Percentiles rank a stretch among this genome's conserved stretches.
Conservation (phyloP, 345 rosid genomes). For the Erysimum cheiranthoides region DNA sequence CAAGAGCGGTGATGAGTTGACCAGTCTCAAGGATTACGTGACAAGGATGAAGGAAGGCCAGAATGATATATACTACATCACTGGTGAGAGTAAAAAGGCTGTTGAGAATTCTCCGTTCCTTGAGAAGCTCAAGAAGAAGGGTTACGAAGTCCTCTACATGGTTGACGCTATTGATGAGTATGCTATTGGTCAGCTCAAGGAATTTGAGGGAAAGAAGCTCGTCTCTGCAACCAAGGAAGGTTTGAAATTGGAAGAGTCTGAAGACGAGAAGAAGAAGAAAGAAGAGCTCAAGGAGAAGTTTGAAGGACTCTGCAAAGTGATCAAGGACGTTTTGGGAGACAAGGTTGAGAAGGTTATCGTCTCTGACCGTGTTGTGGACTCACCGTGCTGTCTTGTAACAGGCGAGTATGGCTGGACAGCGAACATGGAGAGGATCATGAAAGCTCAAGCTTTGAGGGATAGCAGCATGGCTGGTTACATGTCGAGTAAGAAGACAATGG, state of each 20-base stretch:
- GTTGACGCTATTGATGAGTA: slow-evolving; percentile 93
- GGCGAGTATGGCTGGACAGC: slow-evolving; percentile 93
- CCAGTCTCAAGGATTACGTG: slow-evolving; percentile 89
- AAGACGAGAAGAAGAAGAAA: slow-evolving; percentile 78
- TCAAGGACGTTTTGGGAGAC: slow-evolving; percentile 85
- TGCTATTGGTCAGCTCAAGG: slow-evolving; percentile 85
- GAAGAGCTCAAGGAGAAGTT: slow-evolving; percentile 72
- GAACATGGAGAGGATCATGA: slow-evolving; percentile 97
- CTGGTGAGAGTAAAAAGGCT: slow-evolving; percentile 94
- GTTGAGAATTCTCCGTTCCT: slow-evolving; percentile 97
- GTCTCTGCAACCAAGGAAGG: slow-evolving; percentile 95
- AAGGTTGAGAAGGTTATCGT: slow-evolving; percentile 83
- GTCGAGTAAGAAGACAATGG: slow-evolving; percentile 93
- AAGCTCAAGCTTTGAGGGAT: slow-evolving; percentile 87
- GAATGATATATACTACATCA: slow-evolving; percentile 78
- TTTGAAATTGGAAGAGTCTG: slow-evolving; percentile 70
- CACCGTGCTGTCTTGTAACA: slow-evolving; percentile 87
- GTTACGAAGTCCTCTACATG: slow-evolving; percentile 82
- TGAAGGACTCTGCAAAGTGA: slow-evolving; percentile 88
- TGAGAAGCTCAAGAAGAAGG: slow-evolving; percentile 90
- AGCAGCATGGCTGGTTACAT: slow-evolving; percentile 90
- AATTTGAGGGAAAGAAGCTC: slow-evolving; percentile 84
- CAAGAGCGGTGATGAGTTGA: slow-evolving; percentile 90
- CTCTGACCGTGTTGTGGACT: slow-evolving; percentile 86
- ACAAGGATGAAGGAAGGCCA: slow-evolving; percentile 97